Percentiles rank a stretch among this genome's conserved stretches.
These are phyloP conservation scores for Diaporthe batatas DNA, from an alignment of 2,329 filamentous ascomycete species.

Conservation along the genomic window DNA sequence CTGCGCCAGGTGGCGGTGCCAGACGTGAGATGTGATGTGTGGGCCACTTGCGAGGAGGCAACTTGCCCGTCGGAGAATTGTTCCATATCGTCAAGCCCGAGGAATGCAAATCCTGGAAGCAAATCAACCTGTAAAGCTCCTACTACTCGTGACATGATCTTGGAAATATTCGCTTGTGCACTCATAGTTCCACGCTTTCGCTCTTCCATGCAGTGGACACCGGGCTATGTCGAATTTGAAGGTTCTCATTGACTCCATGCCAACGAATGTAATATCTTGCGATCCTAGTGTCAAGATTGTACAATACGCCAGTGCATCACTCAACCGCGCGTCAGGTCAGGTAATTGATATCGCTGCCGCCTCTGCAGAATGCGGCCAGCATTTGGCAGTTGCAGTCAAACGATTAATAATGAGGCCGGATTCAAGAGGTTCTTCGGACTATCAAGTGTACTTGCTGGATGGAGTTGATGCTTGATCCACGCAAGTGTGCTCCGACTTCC, in stretches of 20 bases:
- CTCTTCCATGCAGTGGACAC: no score
- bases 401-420: not conserved
- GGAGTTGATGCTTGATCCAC: no score
- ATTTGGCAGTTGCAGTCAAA: not conserved
- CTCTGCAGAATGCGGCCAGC: not conserved
- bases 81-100: not conserved
- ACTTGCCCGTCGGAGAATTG: not conserved
- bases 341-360: not conserved
- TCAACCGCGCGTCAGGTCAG: not conserved
- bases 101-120: conserved; percentile 2
- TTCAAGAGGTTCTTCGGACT: not conserved
- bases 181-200: not conserved
- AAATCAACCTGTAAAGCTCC: not conserved
- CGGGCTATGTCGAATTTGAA: not conserved
- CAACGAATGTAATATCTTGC: not conserved
- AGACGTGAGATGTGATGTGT: conserved; percentile 8
- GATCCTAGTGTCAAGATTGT: no score
- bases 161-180: no score
- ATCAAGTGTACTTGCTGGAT: no score
- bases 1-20: conserved; percentile 3
- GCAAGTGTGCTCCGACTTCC: not conserved
- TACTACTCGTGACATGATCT: not conserved
- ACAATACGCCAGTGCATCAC: not conserved
- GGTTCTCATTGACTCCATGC: not conserved
- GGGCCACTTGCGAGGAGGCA: not conserved